Evolutionary conservation across 768 basidiomycete genomes (phyloP), one percentile per base, ranked within the genome.

Genomic region (Tulasnella sp.): DNA sequence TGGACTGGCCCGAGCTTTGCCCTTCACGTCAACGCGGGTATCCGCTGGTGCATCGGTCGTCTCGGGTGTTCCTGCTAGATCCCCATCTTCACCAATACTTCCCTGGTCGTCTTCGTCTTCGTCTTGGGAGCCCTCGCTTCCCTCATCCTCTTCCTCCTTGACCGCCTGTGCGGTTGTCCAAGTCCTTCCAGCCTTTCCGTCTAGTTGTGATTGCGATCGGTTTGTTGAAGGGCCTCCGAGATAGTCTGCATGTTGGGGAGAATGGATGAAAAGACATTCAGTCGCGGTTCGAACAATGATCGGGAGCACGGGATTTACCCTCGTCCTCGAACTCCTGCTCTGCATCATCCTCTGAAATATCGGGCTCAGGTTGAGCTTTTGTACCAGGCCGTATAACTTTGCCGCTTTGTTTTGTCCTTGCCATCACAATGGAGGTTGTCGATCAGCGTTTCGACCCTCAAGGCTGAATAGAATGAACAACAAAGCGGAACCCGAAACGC

Each of bases 351-450:
- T 56, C 5, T 3, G 11, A 32, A 26, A 41, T 11, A 41, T 56
- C 54, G 23, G 54, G 24, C 15, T 26, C 26, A 42, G 44, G 24
- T 56, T 44, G 54, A 56, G 23, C 51, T 30, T 52, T 52, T 52
- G 51, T 32, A 32, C 29, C 21, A 21, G 23, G 17, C 24, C 51
- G 7, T 38, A 7, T 38, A 5, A 5, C 15, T 15, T 38, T 38
- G 15, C 15, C 34, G 34, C 5, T n/a, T n/a, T n/a, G n/a, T n/a
- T n/a, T 38, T 38, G 34, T 38, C 34, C 34, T 38, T 15, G 34
- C 34, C 34, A 38, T 38, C 34, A 7, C 7, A 38, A 38, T 5
- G 34, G 15, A 38, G 5, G 34, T 15, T 38, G 15, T 5, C 34
- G 34, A 38, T 7, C 7, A 7, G 34, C 34, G 34, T 38, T 38